Evolutionary conservation across 2,329 filamentous ascomycete species (phyloP), one percentile per base, ranked within the genome.

Genomic region (Cytospora chrysosperma): DNA sequence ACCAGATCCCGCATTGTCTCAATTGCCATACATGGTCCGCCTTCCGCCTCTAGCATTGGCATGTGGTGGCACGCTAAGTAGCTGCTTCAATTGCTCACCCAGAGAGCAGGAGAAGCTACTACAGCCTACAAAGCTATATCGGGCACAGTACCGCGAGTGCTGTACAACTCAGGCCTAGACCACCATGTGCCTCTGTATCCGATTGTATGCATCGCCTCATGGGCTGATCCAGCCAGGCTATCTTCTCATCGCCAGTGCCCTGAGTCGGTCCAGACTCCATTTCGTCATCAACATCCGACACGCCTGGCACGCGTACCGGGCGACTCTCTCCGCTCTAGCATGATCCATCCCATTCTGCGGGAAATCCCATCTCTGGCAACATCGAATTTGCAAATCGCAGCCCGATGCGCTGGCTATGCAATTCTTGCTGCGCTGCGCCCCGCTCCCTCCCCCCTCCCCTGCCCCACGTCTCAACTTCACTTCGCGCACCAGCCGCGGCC

Each of bases 21-120:
- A 51, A 24, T 34, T 52, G 50, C 61, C 49, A 50, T 19, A 52
- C 40, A 30, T 50, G 19, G 27, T n/a, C 37, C n/a, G 24, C 37
- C 26, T 37, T 26, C 30, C 61, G 52, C 51, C 52, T 56, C 17
- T 32, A 34, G 40, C 53, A 34, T 26, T 30, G 43, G 52, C 51
- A 12, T 13, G 17, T 34, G 58, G 50, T 53, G 62, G 53, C 53
- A 30, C 57, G 32, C 62, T 55, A 64, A 47, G 52, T 26, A 40
- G 57, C 53, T 52, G 52, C 27, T 26, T 9, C 28, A 37, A 50
- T 40, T 30, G 34, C 34, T 24, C 49, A 54, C 37, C 26, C 47
- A n/a, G 53, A 27, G n/a, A n/a, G n/a, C 50, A 27, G 26, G 40
- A 43, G 17, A 37, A 49, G 32, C 47, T 40, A 56, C 30, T 26